These are phyloP conservation scores for Nannochloropsis salina DNA, from an alignment of 108 stramenopile species.

Conservation along the genomic window DNA sequence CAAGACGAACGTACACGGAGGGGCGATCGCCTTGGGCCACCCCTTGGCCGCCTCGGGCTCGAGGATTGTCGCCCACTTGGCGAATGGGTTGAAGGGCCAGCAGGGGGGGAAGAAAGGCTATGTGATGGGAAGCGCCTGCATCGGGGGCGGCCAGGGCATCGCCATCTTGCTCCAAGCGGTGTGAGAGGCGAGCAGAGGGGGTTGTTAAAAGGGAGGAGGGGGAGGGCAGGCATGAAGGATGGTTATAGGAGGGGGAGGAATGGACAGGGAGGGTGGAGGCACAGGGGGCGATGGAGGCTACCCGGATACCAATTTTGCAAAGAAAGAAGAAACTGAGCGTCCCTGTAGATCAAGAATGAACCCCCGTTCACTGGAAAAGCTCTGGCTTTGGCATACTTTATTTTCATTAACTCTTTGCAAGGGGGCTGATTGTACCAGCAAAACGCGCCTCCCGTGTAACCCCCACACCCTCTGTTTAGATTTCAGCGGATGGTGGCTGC, in stretches of 20 bases:
- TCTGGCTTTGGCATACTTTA: not conserved
- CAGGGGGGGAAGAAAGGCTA: conserved; percentile 44
- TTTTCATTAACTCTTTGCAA: not conserved
- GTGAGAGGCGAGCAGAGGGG: not conserved
- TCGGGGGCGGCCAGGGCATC: conserved; percentile 99
- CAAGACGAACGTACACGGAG: conserved; percentile 72
- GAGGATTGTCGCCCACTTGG: conserved; percentile 87
- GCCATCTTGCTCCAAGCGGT: conserved; percentile 75
- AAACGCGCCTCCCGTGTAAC: too few relatives aligned
- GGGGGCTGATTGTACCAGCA: not conserved
- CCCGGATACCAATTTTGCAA: too few relatives aligned
- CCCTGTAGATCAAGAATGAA: too few relatives aligned
- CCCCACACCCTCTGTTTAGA: not conserved
- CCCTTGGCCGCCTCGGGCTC: conserved; percentile 58
- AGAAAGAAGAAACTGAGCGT: too few relatives aligned
- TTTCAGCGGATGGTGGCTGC: conserved; percentile 14
- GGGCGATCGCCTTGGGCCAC: conserved; percentile 58
- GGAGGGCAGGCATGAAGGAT: not conserved
- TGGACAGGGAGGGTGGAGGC: not conserved
- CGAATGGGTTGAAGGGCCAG: conserved; percentile 70
- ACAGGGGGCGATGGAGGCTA: too few relatives aligned
- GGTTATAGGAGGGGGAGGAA: not conserved
- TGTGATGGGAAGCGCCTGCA: conserved; percentile 92
- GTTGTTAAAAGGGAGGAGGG: not conserved
- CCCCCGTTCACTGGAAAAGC: not conserved